Evolutionary conservation across 129 eudicot species (phyloP), one percentile per base, ranked within the genome.

Genomic region (Pulicaria dysenterica): DNA sequence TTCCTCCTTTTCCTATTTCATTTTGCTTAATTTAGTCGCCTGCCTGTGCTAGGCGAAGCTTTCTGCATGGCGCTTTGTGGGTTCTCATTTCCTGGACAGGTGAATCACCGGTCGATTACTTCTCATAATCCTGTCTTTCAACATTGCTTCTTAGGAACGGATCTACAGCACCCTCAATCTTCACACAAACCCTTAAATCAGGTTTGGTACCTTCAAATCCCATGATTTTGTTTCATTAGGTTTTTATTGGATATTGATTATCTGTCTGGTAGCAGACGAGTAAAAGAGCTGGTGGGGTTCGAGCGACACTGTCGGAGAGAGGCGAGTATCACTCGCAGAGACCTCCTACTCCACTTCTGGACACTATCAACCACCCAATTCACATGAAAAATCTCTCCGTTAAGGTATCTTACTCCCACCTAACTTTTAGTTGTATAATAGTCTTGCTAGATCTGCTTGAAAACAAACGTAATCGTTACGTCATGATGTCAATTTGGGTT

Each of bases 281-380:
- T 87, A 90, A 77, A 69, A 87, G 73, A 64, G 6, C 84, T 73
- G 6, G 57, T 36, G 93, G 86, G 59, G 63, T 88, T 78, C 82
- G 82, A 70, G 91, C 98, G 31, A 76, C 89, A 54, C 67, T 94
- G 44, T 83, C 96, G 9, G 97, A 90, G 67, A 74, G 81, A 42
- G 95, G 91, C 17, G 98, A 94, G 65, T 94, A 94, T 83, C 79
- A 81, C 83, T 85, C 98, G 8, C 86, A 90, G 58, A 85, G 91
- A 69, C 98, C 98, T 14, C 95, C 98, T 44, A 94, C 98, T 74
- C 97, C 98, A 54, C 92, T 94, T 72, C 67, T 94, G 86, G 98
- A 94, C 83, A 94, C 98, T 6, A 83, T 94, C 51, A 94, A 90
- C 82, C 86, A 85, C 82, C 98, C 98, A 31, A 90, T 94, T 75